phyloP scores from a whole-genome alignment of 768 basidiomycete genomes.

The Termitomyces sp. region DNA sequence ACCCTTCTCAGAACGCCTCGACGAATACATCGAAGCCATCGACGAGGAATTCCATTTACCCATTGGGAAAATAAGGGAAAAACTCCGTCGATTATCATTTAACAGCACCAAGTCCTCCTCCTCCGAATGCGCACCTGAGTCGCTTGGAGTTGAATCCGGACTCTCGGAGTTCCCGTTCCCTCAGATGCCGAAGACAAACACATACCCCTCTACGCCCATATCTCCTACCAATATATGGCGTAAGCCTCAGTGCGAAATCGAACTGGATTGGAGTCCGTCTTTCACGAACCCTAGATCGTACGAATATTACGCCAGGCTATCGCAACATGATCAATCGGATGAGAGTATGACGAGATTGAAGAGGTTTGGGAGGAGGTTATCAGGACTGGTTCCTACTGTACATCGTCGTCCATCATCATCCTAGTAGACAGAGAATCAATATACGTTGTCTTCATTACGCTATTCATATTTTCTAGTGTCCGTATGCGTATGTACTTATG shows the following conservation, averaged over 20 bases:
- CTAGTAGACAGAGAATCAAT: no score
- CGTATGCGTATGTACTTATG: no score
- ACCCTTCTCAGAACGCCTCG: slow-evolving; percentile 1
- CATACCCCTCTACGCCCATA: neutral
- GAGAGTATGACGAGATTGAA: neutral
- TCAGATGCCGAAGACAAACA: neutral
- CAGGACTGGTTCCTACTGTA: neutral
- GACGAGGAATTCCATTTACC: slow-evolving; percentile 5
- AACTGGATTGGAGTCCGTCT: neutral
- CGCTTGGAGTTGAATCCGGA: neutral
- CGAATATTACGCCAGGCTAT: neutral
- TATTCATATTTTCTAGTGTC: no score
- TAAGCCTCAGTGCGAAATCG: neutral
- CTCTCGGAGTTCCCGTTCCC: neutral
- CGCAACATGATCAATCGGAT: neutral
- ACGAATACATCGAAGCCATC: slow-evolving; percentile 4
- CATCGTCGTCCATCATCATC: neutral
- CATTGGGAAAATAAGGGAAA: neutral
- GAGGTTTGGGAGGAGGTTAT: neutral
- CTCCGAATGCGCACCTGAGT: neutral
- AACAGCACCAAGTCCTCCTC: neutral
- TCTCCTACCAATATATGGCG: neutral
- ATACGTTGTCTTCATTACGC: no score
- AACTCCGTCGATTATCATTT: neutral
- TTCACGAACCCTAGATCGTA: slow-evolving; percentile 17